Conservation (phyloP, 805 yeast genomes). For the Ogataea nitratoaversa region DNA sequence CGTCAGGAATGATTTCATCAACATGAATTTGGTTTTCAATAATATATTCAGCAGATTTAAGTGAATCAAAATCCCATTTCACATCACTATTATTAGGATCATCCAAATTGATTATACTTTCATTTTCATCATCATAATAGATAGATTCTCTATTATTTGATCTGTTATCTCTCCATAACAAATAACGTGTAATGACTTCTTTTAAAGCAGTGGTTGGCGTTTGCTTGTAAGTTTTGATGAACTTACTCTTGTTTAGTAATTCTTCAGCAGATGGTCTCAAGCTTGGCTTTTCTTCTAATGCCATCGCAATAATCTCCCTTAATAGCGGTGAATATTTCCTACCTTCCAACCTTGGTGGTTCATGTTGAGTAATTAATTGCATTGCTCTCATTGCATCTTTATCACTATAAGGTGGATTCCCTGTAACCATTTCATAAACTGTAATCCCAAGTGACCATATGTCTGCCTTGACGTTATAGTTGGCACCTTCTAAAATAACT, state of each 20-base stretch:
- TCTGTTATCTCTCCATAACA: conserved; percentile 70
- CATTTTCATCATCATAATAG: conserved; percentile 40
- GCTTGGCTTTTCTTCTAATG: conserved; percentile 90
- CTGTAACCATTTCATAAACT: conserved; percentile 89
- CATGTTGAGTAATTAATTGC: conserved; percentile 86
- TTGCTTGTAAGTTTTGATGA: conserved; percentile 59
- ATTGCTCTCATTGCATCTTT: conserved; percentile 93
- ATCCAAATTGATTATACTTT: conserved; percentile 20
- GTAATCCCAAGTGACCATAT: conserved; percentile 98
- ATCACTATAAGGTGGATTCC: conserved; percentile 96
- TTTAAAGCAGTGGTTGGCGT: conserved; percentile 57
- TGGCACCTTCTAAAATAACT: conserved; percentile 86
- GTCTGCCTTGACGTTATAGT: conserved; percentile 88
- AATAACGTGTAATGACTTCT: conserved; percentile 70
- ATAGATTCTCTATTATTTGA: conserved; percentile 52
- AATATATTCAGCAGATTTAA: conserved; percentile 69
- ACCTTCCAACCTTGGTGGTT: conserved; percentile 95
- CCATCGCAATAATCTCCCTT: conserved; percentile 85
- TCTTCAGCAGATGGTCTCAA: conserved; percentile 89
- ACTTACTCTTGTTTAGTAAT: conserved; percentile 58
- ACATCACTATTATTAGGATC: conserved; percentile 43
- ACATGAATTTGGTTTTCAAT: conserved; percentile 61
- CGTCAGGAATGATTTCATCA: conserved; percentile 14
- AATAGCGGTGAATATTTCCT: conserved; percentile 68
- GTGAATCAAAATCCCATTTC: conserved; percentile 88